Conservation (phyloP, 1,284 basidiomycete species). For the Trametes hirsuta region DNA sequence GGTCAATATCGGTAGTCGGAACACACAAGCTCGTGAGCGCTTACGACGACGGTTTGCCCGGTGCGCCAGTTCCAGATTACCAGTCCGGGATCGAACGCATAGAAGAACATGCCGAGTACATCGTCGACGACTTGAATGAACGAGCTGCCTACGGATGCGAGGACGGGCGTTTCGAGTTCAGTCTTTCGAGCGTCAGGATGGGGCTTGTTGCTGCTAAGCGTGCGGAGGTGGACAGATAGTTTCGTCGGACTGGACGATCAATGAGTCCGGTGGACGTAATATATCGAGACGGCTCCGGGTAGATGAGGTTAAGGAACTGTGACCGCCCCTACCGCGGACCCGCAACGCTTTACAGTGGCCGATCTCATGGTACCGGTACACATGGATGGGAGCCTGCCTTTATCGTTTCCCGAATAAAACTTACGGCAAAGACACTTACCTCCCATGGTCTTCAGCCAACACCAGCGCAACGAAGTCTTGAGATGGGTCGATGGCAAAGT, state of each 20-base stretch:
- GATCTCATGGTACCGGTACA: no score
- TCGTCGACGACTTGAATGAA: slow-evolving; percentile 57
- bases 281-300: no score
- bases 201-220: slow-evolving; percentile 44
- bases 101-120: slow-evolving; percentile 50
- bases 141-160: slow-evolving; percentile 37
- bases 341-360: no score
- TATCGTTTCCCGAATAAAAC: no score
- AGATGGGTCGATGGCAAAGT: slow-evolving; percentile 67
- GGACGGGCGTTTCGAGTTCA: slow-evolving; percentile 31
- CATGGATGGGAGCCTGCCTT: no score
- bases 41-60: slow-evolving; percentile 47
- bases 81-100: slow-evolving; percentile 39
- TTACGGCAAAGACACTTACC: neutral
- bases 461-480: slow-evolving; percentile 59
- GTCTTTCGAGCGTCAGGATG: slow-evolving; percentile 42
- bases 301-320: no score
- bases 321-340: no score
- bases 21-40: slow-evolving; percentile 22
- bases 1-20: neutral
- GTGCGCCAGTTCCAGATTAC: slow-evolving; percentile 60
- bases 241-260: neutral
- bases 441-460: slow-evolving; percentile 32
- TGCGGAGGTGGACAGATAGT: slow-evolving; percentile 36
- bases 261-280: neutral